phyloP scores from a whole-genome alignment of 176 grass and related monocot genomes.

The Bromus sterilis region DNA sequence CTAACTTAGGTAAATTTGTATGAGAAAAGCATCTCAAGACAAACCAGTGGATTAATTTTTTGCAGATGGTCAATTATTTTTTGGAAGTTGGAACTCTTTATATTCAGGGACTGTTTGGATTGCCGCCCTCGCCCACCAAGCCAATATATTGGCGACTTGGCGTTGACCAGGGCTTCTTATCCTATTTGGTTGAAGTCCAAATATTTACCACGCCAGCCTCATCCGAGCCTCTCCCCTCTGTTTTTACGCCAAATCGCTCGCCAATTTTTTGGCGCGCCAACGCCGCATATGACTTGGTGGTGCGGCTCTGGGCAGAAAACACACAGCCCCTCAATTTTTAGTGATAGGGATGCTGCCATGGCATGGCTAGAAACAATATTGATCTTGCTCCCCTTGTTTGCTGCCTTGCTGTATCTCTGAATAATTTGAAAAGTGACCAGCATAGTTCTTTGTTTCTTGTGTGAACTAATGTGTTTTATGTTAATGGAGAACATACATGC shows the following conservation, averaged over 20 bases:
- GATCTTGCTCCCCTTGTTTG: background rate
- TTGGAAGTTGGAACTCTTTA: background rate
- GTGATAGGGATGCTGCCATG: background rate
- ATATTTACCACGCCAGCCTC: too few relatives aligned
- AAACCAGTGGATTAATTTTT: background rate
- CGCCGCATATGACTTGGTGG: too few relatives aligned
- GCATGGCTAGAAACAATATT: background rate
- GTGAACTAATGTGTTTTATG: background rate
- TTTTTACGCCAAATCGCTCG: too few relatives aligned
- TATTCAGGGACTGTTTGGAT: too few relatives aligned
- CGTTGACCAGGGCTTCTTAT: too few relatives aligned
- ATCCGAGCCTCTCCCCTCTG: too few relatives aligned
- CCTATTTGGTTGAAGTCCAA: too few relatives aligned
- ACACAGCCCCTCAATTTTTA: background rate
- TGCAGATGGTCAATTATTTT: background rate
- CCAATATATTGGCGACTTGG: too few relatives aligned
- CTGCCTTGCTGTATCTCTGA: background rate
- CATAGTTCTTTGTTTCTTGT: background rate
- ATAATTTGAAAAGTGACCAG: background rate
- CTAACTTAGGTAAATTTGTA: background rate
- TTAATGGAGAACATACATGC: background rate
- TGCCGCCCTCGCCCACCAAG: too few relatives aligned
- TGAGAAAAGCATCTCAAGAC: background rate
- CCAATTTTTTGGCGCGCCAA: too few relatives aligned
- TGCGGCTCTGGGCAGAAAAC: too few relatives aligned